Percentiles rank a stretch among this genome's conserved stretches.
phyloP scores from a whole-genome alignment of 352 stramenopile genomes.

The Pythium rishiriense region DNA sequence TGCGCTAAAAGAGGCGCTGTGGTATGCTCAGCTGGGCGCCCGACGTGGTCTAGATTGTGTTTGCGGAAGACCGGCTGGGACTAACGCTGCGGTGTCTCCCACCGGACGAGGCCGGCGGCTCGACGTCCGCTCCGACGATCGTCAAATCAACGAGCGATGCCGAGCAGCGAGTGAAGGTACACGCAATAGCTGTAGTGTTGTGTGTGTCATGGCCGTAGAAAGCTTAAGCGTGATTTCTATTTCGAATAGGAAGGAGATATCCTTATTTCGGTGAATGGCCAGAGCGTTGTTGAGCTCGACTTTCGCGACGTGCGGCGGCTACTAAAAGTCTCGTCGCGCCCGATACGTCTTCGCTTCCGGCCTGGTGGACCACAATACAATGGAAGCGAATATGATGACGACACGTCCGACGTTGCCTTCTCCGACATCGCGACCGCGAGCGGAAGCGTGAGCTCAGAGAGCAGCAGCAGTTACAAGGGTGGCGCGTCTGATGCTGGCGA shows the following conservation, averaged over 20 bases:
- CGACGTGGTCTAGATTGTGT: conserved; percentile 21
- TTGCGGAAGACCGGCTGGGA: conserved; percentile 26
- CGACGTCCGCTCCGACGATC: conserved; percentile 17
- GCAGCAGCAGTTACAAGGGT: conserved; percentile 5
- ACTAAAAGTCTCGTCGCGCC: conserved; percentile 65
- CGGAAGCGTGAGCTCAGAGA: conserved; percentile 26
- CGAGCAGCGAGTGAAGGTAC: conserved; percentile 24
- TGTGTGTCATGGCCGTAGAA: too few relatives aligned
- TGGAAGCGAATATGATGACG: conserved; percentile 15
- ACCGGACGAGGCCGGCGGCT: conserved; percentile 13
- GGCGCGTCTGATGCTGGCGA: conserved; percentile 14
- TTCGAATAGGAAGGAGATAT: conserved; percentile 63
- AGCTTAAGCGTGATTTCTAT: too few relatives aligned
- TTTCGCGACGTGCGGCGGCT: conserved; percentile 68
- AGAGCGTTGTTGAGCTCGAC: conserved; percentile 61
- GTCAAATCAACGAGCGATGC: conserved; percentile 28
- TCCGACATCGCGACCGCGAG: conserved; percentile 26
- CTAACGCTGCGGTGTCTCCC: conserved; percentile 28
- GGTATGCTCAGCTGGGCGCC: not conserved
- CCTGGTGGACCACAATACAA: conserved; percentile 22
- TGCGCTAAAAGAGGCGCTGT: not conserved
- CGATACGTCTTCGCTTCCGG: conserved; percentile 68
- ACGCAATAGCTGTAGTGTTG: too few relatives aligned
- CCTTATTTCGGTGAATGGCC: conserved; percentile 66
- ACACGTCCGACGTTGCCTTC: conserved; percentile 14